Conservation (phyloP, 345 rosid species). For the Citrus australasica region DNA sequence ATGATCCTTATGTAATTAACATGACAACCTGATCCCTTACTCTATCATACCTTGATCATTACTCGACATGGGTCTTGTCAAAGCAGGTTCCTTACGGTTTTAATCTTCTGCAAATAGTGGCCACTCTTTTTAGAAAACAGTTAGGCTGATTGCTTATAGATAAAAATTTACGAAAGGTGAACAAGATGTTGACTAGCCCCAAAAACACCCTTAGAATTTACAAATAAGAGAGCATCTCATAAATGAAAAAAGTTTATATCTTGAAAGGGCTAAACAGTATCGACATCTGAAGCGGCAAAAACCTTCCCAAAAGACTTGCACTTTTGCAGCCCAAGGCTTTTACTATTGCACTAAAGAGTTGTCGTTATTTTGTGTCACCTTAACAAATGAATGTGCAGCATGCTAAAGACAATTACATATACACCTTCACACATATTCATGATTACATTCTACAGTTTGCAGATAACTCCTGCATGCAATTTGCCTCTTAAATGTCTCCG, state of each 20-base stretch:
- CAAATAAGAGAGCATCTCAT: no score
- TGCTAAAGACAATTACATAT: neutral
- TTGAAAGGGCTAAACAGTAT: no score
- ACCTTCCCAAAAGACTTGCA: no score
- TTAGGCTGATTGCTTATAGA: no score
- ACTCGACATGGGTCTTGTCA: neutral
- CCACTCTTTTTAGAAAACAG: no score
- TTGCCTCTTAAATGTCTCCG: conserved; percentile 86
- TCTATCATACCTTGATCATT: neutral
- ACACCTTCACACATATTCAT: conserved; percentile 4
- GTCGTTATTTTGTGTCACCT: neutral
- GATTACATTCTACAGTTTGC: conserved; percentile 66
- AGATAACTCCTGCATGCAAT: conserved; percentile 99
- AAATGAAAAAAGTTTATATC: no score
- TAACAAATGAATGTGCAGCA: neutral
- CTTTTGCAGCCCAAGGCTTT: neutral
- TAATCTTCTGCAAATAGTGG: neutral
- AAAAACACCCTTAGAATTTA: no score
- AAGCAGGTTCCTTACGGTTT: neutral
- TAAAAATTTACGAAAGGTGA: no score
- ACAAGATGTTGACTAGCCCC: no score
- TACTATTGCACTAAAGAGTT: neutral
- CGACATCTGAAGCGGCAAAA: no score
- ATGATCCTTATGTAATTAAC: neutral
- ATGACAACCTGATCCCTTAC: neutral